Percentiles rank a stretch among this genome's conserved stretches.
Evolutionary conservation across 495 filamentous ascomycete genomes (phyloP).

Genomic region (Parathielavia appendiculata): DNA sequence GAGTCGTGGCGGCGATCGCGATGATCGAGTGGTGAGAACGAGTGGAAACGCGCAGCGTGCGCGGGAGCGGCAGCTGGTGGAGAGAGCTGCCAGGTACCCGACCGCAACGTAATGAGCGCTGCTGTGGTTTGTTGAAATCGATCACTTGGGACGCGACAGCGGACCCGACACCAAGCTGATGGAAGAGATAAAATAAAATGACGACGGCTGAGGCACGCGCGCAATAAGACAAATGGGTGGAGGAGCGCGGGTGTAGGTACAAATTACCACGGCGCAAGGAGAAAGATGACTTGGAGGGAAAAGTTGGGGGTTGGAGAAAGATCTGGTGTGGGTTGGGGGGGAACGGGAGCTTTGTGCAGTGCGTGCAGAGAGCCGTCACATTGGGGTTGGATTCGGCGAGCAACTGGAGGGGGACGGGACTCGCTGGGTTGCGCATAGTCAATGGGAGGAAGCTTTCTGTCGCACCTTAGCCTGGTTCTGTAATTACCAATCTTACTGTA

Average conservation of each 20-base stretch:
- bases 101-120: slow-evolving; percentile 3
- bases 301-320: slow-evolving; percentile 34
- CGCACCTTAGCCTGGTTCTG: neutral
- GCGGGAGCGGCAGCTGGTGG: slow-evolving; percentile 16
- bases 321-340: slow-evolving; percentile 28
- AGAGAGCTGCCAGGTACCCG: slow-evolving; percentile 23
- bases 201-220: slow-evolving; percentile 38
- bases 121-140: slow-evolving; percentile 5
- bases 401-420: slow-evolving; percentile 5
- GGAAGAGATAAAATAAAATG: slow-evolving; percentile 21
- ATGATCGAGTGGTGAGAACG: slow-evolving; percentile 36
- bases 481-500: slow-evolving; percentile 1
- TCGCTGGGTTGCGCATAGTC: slow-evolving; percentile 15
- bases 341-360: slow-evolving; percentile 18
- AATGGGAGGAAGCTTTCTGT: slow-evolving; percentile 28
- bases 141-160: slow-evolving; percentile 21
- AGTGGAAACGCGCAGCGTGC: slow-evolving; percentile 20
- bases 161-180: slow-evolving; percentile 9
- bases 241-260: slow-evolving; percentile 30
- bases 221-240: slow-evolving; percentile 27
- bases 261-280: slow-evolving; percentile 24
- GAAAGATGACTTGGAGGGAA: slow-evolving; percentile 22
- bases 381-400: slow-evolving; percentile 21
- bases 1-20: slow-evolving; percentile 36
- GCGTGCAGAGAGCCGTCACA: slow-evolving; percentile 17